Base-by-base conservation (phyloP, 352 stramenopile genomes). In the Pythium dissotocum region DNA sequence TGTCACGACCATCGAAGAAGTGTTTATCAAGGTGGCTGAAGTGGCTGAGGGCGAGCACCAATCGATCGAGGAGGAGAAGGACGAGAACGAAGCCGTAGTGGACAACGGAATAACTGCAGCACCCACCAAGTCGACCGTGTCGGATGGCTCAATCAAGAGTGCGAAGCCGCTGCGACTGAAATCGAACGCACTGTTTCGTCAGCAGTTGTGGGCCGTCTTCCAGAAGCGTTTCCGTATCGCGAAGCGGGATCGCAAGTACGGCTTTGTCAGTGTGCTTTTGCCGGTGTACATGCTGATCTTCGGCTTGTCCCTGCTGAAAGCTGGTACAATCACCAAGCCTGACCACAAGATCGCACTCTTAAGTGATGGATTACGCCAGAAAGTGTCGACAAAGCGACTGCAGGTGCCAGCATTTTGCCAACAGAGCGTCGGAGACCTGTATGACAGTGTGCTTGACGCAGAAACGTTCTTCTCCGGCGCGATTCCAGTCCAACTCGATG, bases 1-100 rank as follows among this genome's bases (percentile, higher is more conserved):
- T 38, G 93, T 98, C 28, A 99, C 96, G 24, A 99, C 96, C 4
- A 79, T 99, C n/a, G 97, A 99, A 75, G 97, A 99, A 76, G 94
- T 98, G 0, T 99, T 99, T 74, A 77, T 98, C 59, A 72, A 88
- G 58, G 78, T 90, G 16, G 78, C 80, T 3, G 75, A 80, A 38
- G 58, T 49, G 3, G 53, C 30, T n/a, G 73, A 70, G 36, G 67
- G 65, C n/a, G 57, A 65, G 18, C 32, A 75, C 36, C 59, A 49
- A 46, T 65, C 33, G 56, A 53, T n/a, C 35, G 21, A 21, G 42
- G 6, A 40, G 38, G 16, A 16, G 36, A 53, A 12, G 38, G 4
- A 46, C 13, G 14, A 16, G 38, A 46, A 46, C 10, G 38, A 46
- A 46, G 38, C 10, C 38, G 14, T 13, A 1, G 4, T 13, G 1